Conservation (phyloP, 2,329 filamentous ascomycete species). For the Aspergillus brunneoviolaceus region DNA sequence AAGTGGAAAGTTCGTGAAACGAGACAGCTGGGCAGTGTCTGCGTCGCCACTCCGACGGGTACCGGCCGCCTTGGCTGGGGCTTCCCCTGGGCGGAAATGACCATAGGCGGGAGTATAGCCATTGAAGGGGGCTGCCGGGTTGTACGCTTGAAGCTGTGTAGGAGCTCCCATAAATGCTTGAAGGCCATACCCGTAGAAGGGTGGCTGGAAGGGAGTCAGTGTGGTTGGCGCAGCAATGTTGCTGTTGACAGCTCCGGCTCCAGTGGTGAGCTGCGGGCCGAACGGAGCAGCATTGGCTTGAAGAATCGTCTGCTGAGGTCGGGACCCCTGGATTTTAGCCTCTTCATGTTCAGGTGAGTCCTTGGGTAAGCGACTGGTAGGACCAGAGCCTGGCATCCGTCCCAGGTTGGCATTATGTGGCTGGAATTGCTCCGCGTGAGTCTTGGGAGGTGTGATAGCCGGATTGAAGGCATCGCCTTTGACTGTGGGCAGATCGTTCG, state of each 20-base stretch:
- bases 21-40: slow-evolving; percentile 62
- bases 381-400: slow-evolving; percentile 66
- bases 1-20: slow-evolving; percentile 79
- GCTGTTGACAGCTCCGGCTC: slow-evolving; percentile 22
- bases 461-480: slow-evolving; percentile 63
- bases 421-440: slow-evolving; percentile 59
- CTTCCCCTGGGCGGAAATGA: slow-evolving; percentile 65
- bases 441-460: slow-evolving; percentile 53
- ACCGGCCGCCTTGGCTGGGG: slow-evolving; percentile 72
- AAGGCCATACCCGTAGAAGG: slow-evolving; percentile 52
- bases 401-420: slow-evolving; percentile 81
- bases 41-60: slow-evolving; percentile 53
- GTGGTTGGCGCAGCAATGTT: slow-evolving; percentile 31
- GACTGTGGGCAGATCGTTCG: slow-evolving; percentile 82
- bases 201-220: slow-evolving; percentile 36
- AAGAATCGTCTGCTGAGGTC: slow-evolving; percentile 67
- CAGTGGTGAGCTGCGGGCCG: slow-evolving; percentile 59
- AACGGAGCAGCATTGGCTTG: slow-evolving; percentile 80
- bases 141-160: slow-evolving; percentile 46
- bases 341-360: slow-evolving; percentile 48
- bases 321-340: slow-evolving; percentile 49
- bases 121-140: slow-evolving; percentile 57
- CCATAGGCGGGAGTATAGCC: slow-evolving; percentile 49
- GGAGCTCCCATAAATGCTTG: slow-evolving; percentile 57
- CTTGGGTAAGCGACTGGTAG: slow-evolving; percentile 59